These are phyloP conservation scores for Ustilago crameri DNA, from an alignment of 1,284 basidiomycete species.

Conservation along the genomic window DNA sequence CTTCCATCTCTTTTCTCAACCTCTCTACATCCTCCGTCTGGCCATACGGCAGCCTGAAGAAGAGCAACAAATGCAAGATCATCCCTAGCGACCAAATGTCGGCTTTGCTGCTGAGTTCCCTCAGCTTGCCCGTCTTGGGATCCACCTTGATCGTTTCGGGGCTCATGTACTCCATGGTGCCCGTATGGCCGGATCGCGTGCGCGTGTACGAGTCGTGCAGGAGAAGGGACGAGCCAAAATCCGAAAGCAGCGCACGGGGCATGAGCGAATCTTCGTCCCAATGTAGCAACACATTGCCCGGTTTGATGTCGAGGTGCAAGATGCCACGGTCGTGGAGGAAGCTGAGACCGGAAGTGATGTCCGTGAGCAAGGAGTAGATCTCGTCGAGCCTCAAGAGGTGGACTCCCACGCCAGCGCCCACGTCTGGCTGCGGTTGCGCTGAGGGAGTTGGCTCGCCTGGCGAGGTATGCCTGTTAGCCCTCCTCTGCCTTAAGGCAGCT, in stretches of 20 bases:
- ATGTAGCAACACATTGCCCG: slow-evolving; percentile 89
- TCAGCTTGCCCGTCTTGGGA: slow-evolving; percentile 73
- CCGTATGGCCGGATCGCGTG: slow-evolving; percentile 81
- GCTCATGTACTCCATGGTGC: slow-evolving; percentile 80
- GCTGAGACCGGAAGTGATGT: slow-evolving; percentile 59
- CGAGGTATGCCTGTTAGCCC: background rate
- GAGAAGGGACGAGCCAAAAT: slow-evolving; percentile 84
- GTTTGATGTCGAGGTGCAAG: slow-evolving; percentile 89
- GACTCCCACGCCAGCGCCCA: slow-evolving; percentile 21
- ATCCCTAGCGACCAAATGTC: slow-evolving; percentile 77
- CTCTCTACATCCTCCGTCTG: slow-evolving; percentile 73
- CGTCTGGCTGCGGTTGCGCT: background rate
- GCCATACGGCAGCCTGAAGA: slow-evolving; percentile 75
- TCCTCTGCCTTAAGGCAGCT: slow-evolving; percentile 43
- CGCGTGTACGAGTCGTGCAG: slow-evolving; percentile 58
- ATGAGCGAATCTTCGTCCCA: slow-evolving; percentile 89
- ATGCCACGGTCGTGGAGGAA: slow-evolving; percentile 70
- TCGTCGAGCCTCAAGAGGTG: slow-evolving; percentile 64
- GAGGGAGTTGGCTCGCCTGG: background rate
- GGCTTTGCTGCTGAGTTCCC: slow-evolving; percentile 82
- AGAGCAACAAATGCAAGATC: slow-evolving; percentile 89
- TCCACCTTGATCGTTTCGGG: slow-evolving; percentile 79
- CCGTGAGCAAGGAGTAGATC: slow-evolving; percentile 54
- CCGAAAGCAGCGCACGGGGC: slow-evolving; percentile 82
- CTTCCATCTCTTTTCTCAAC: slow-evolving; percentile 79